A percentile compares a stretch with the other conserved stretches of the same genome.
Evolutionary conservation across 768 basidiomycete species (phyloP).

Genomic region (Tulasnella sp.): DNA sequence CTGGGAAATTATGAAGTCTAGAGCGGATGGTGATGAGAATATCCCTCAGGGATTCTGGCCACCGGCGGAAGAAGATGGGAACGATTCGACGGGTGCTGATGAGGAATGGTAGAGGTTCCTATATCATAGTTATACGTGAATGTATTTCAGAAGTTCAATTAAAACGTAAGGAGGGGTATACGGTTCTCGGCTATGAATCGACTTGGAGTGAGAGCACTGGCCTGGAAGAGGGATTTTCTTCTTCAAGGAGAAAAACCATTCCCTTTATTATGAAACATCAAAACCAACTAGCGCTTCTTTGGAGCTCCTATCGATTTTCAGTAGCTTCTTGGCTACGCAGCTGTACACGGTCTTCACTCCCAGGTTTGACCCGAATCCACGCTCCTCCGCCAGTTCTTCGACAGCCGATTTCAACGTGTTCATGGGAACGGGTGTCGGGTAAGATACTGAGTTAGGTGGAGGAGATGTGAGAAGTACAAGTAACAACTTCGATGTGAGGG

Average conservation of each 20-base stretch:
- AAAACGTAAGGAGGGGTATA: too few species aligned
- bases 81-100: not conserved
- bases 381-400: slow-evolving; percentile 26
- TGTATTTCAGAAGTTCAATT: too few species aligned
- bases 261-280: slow-evolving; percentile 1
- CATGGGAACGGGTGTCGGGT: slow-evolving; percentile 21
- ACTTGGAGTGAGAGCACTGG: not conserved
- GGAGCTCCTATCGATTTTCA: slow-evolving; percentile 33
- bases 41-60: slow-evolving; percentile 8
- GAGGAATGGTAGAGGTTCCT: slow-evolving; percentile 7
- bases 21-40: not conserved
- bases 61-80: not conserved
- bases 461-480: slow-evolving; percentile 27
- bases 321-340: slow-evolving; percentile 34
- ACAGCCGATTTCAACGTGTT: slow-evolving; percentile 26
- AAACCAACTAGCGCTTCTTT: slow-evolving; percentile 27
- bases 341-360: slow-evolving; percentile 27
- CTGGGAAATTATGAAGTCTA: slow-evolving; percentile 49
- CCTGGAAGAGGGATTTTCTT: not conserved
- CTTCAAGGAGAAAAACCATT: not conserved
- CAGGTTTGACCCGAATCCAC: slow-evolving; percentile 20
- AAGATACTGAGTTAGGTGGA: slow-evolving; percentile 6
- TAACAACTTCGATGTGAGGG: slow-evolving; percentile 31
- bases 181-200: too few species aligned
- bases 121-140: too few species aligned